Percentiles rank a stretch among this genome's conserved stretches.
Evolutionary conservation across 2,329 filamentous ascomycete genomes (phyloP).

Genomic region (Bipolaris cookei): DNA sequence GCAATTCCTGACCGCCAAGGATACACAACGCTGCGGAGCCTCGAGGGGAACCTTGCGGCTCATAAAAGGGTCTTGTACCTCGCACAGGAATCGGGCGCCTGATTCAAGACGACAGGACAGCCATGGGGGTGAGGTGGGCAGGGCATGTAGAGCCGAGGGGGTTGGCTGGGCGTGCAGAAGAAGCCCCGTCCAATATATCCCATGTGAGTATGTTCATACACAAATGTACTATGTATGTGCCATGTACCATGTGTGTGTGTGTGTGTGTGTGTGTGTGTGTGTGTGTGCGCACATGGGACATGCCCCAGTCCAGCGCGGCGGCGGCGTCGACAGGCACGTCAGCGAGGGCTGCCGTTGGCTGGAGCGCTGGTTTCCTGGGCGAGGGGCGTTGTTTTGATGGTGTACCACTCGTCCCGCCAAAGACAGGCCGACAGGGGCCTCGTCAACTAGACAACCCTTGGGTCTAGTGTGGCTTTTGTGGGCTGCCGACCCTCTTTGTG

Average conservation of each 20-base stretch:
- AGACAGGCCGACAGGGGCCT: constrained; percentile 17
- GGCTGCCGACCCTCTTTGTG: constrained; percentile 21
- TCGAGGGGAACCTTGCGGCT: not conserved
- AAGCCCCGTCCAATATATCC: not conserved
- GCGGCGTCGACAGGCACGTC: too few species aligned
- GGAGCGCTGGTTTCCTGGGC: constrained; percentile 24
- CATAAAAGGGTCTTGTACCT: not conserved
- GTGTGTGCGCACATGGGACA: not conserved
- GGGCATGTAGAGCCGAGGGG: not conserved
- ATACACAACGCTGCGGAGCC: constrained; percentile 4
- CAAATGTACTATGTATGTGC: too few species aligned
- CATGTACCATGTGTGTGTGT: too few species aligned
- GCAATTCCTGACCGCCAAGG: constrained; percentile 15
- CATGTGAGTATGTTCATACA: too few species aligned
- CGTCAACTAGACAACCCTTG: constrained; percentile 23
- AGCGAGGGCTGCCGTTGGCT: constrained; percentile 11
- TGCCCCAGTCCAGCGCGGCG: too few species aligned
- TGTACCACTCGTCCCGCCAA: constrained; percentile 16
- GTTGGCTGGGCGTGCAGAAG: not conserved
- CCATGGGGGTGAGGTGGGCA: not conserved
- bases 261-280: too few species aligned
- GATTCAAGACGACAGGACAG: not conserved
- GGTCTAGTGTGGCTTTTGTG: constrained; percentile 25
- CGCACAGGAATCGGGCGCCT: not conserved
- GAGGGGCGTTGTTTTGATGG: constrained; percentile 26